A percentile compares a stretch with the other conserved stretches of the same genome.
Evolutionary conservation across 345 rosid species (phyloP).

Genomic region (Gynandropsis gynandra): DNA sequence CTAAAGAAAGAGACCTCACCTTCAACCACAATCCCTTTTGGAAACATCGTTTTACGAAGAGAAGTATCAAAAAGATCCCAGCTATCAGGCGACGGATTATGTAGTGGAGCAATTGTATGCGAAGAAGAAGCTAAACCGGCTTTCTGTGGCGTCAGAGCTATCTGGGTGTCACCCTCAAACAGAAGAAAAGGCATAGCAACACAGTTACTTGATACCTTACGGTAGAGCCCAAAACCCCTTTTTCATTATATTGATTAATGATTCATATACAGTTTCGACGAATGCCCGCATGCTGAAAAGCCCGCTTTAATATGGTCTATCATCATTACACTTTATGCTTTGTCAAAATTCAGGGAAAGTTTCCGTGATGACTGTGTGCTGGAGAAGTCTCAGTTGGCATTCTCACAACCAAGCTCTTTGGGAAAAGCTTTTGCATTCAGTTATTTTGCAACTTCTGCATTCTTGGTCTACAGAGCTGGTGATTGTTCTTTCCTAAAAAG

Average conservation of each 20-base stretch:
- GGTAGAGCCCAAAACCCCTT: slow-evolving; percentile 32
- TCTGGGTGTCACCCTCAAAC: slow-evolving; percentile 81
- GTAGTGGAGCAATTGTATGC: slow-evolving; percentile 44
- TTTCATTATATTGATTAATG: background rate
- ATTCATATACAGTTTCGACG: too few relatives aligned
- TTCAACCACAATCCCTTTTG: slow-evolving; percentile 53
- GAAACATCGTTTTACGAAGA: slow-evolving; percentile 51
- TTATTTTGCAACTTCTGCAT: slow-evolving; percentile 37
- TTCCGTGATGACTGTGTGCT: slow-evolving; percentile 38
- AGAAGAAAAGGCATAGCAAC: slow-evolving; percentile 73
- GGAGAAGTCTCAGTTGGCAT: slow-evolving; percentile 56
- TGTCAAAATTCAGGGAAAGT: slow-evolving; percentile 46
- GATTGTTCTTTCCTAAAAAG: too few relatives aligned
- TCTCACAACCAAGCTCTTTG: slow-evolving; percentile 63
- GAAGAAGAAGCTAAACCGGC: slow-evolving; percentile 48
- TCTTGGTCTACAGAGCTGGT: slow-evolving; percentile 50
- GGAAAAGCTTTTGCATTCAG: slow-evolving; percentile 65
- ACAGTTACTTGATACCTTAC: slow-evolving; percentile 59
- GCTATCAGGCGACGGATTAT: slow-evolving; percentile 22
- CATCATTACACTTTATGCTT: background rate
- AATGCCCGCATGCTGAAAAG: too few relatives aligned
- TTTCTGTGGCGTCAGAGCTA: slow-evolving; percentile 75
- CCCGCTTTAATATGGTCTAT: too few relatives aligned
- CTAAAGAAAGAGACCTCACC: slow-evolving; percentile 28
- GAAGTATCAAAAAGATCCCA: slow-evolving; percentile 37